Evolutionary conservation across 495 filamentous ascomycete species (phyloP), one percentile per base, ranked within the genome.

Genomic region (Tuber melanosporum): DNA sequence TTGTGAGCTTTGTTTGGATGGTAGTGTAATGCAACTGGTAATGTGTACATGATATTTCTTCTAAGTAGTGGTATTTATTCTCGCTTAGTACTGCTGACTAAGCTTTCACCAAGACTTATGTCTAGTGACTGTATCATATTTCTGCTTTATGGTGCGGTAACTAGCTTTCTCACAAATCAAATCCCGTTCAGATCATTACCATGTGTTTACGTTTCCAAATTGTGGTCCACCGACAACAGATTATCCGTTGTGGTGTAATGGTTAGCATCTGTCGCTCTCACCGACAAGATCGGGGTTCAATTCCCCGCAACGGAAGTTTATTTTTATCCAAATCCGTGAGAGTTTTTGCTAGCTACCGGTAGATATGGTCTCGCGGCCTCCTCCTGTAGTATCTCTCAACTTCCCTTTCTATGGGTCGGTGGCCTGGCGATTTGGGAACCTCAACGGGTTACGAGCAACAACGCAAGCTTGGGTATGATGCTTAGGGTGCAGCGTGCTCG

Each of bases 251-350:
- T 75, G 74, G 74, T 75, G 74, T 75, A 75, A 75, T 75, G 74
- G 74, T 75, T 73, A 75, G 74, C 74, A 75, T 73, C 74, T 71
- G 74, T 75, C 74, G 74, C 74, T 75, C 74, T 75, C 74, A 75
- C 74, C 74, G 74, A 75, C 74, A 71, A 75, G 74, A 75, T 75
- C 74, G 74, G 74, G 74, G 74, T 75, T 75, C 74, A 75, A 75
- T 75, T 75, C 74, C 74, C 74, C 74, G 74, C 74, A 75, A 73
- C 74, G 74, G 74, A 75, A 15, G 15, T 2, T 39, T 14, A 20
- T 46, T 73, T 73, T 52, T 36, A 8, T 8, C 32, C 5, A 15
- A 15, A 20, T 39, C 1, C 15, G 0, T n/a, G 5, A 12, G 41
- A 26, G 22, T 6, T 6, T 12, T 20, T 12, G 20, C 22, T 5